These are phyloP conservation scores for Pichia sorboxylosa DNA, from an alignment of 1,139 yeast species.

Conservation along the genomic window DNA sequence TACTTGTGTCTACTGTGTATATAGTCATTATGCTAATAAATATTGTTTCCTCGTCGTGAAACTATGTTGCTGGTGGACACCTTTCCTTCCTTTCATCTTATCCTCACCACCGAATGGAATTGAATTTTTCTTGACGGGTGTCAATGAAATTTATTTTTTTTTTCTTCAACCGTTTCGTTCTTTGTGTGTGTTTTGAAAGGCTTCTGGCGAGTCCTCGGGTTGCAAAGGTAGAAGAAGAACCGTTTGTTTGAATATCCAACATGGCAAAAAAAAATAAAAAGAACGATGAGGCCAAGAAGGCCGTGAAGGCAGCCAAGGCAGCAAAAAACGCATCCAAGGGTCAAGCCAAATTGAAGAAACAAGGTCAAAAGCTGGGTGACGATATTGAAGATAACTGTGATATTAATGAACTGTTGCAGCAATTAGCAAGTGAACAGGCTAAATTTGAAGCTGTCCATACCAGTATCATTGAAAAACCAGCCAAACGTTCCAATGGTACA, in stretches of 20 bases:
- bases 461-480: constrained; percentile 47
- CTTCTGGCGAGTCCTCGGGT: too few species aligned
- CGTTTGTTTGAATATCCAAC: not conserved
- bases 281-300: constrained; percentile 85
- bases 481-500: constrained; percentile 60
- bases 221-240: too few species aligned
- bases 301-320: constrained; percentile 73
- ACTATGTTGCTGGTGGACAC: too few species aligned
- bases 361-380: constrained; percentile 61
- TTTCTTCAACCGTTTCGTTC: too few species aligned
- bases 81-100: too few species aligned
- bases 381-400: constrained; percentile 75
- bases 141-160: too few species aligned
- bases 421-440: constrained; percentile 69
- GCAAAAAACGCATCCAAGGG: constrained; percentile 68
- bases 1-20: too few species aligned
- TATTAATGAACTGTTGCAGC: constrained; percentile 72
- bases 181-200: too few species aligned
- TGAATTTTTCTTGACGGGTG: too few species aligned
- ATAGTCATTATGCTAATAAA: too few species aligned
- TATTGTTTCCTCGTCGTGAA: too few species aligned
- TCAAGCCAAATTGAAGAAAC: constrained; percentile 60
- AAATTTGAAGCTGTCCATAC: constrained; percentile 62
- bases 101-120: too few species aligned
- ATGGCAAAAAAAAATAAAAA: constrained; percentile 85